Percentiles rank a stretch among this genome's conserved stretches.
These are phyloP conservation scores for Aspergillus carlsbadensis DNA, from an alignment of 495 filamentous ascomycete species.

Conservation along the genomic window DNA sequence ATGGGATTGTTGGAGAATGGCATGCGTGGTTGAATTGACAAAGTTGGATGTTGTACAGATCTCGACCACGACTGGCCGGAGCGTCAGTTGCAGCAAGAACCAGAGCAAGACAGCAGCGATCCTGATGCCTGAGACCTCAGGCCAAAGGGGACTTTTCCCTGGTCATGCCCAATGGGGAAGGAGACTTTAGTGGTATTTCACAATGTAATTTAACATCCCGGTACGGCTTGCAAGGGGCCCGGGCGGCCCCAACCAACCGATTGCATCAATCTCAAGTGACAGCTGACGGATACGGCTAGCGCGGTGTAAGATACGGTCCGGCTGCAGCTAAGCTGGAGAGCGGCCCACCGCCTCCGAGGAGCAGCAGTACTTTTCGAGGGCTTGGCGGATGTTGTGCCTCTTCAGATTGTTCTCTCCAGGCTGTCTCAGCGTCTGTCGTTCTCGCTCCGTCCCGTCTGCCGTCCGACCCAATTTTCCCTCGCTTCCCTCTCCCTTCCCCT, in stretches of 20 bases:
- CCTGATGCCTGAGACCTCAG: too few relatives aligned
- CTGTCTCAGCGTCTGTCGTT: not conserved
- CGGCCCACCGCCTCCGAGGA: not conserved
- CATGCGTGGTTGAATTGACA: not conserved
- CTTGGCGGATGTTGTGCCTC: not conserved
- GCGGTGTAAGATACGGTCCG: conserved; percentile 2
- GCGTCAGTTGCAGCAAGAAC: too few relatives aligned
- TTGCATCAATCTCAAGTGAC: not conserved
- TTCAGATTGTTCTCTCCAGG: not conserved
- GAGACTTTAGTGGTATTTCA: not conserved
- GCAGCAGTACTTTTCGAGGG: not conserved
- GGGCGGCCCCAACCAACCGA: not conserved
- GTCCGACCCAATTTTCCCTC: not conserved
- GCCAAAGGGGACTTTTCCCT: too few relatives aligned
- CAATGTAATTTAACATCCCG: not conserved
- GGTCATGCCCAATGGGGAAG: not conserved
- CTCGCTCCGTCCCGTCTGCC: not conserved
- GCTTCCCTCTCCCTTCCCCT: conserved; percentile 1
- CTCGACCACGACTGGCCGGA: not conserved
- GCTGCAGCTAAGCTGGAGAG: not conserved
- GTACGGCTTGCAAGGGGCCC: conserved; percentile 6
- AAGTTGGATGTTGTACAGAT: not conserved
- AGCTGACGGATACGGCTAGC: not conserved
- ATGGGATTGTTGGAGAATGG: not conserved
- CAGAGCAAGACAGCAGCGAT: too few relatives aligned